Base-by-base conservation (phyloP, 2,329 filamentous ascomycete genomes). In the Talaromyces sp. region DNA sequence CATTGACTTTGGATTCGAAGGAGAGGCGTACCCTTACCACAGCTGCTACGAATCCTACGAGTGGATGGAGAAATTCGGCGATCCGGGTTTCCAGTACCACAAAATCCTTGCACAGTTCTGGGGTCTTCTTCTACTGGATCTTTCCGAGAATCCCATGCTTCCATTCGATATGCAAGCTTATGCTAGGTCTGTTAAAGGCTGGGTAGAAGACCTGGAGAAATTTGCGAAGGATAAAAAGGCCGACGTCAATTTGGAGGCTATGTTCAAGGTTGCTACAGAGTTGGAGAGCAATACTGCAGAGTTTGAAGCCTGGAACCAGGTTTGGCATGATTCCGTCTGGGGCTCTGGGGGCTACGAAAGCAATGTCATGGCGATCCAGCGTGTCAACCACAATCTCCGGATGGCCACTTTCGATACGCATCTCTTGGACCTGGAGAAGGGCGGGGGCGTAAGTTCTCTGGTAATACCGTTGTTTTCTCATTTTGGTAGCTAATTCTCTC, bases 31-130 rank as follows among this genome's bases (percentile, higher is more conserved):
- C 64, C 90, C 92, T 0, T 85, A 87, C 47, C 87, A 91, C 71
- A 92, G 88, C 55, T 94, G 89, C 73, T 95, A 96, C 73, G 93
- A 97, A 68, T 95, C 86, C 49, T 92, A 89, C 63, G 87, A 91
- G 40, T 93, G 91, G 86, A 90, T 97, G 82, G 79, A 86, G 22
- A 82, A 81, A 33, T 85, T 89, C 54, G 87, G 89, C 19, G 94
- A 99, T 69, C 91, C 91, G 0, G 86, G 83, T 1, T 96, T 96
- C 66, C 72, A 81, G 10, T 94, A 96, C 68, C 94, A 97, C 75
- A 82, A 80, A 36, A 75, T 89, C 5, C 82, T 97, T 54, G 90
- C 85, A 10, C 86, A 97, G 72, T 79, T 97, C 36, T 87, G 90
- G 73, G 86, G 86, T 1, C 79, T 97, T 3, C 77, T 97, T n/a